A percentile compares a stretch with the other conserved stretches of the same genome.
phyloP scores from a whole-genome alignment of 1,139 yeast genomes.

The Yamadazyma pseudoaaseri region DNA sequence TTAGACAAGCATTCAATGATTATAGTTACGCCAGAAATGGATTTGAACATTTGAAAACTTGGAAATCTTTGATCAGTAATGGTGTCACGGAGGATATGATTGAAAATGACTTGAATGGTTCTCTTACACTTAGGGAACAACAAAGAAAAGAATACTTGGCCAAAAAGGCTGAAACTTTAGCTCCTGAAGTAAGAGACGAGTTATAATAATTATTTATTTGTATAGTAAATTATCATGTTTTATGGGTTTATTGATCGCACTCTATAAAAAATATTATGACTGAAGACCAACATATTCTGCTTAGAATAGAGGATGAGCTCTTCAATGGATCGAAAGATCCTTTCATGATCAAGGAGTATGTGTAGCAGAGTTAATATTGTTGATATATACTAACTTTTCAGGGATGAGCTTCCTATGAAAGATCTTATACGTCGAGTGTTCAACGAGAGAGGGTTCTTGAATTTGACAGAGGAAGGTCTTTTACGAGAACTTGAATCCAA shows the following conservation, averaged over 20 bases:
- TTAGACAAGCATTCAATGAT: slow-evolving; percentile 67
- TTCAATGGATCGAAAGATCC: slow-evolving; percentile 36
- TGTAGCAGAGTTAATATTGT: slow-evolving; percentile 6
- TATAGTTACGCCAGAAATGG: slow-evolving; percentile 71
- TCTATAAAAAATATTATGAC: slow-evolving; percentile 4
- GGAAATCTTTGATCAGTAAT: slow-evolving; percentile 66
- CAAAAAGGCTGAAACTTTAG: slow-evolving; percentile 11
- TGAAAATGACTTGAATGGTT: slow-evolving; percentile 38
- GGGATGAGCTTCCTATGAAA: slow-evolving; percentile 37
- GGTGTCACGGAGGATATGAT: slow-evolving; percentile 55
- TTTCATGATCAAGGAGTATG: slow-evolving; percentile 41
- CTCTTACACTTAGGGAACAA: slow-evolving; percentile 31
- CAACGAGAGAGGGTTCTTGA: slow-evolving; percentile 38
- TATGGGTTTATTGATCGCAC: background rate
- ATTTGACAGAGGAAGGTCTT: slow-evolving; percentile 58
- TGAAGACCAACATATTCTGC: slow-evolving; percentile 8
- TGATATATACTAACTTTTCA: slow-evolving; percentile 17
- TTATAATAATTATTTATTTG: slow-evolving; percentile 2
- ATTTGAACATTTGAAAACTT: slow-evolving; percentile 65
- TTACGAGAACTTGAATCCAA: slow-evolving; percentile 19
- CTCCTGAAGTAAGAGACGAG: slow-evolving; percentile 17
- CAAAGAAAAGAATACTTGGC: slow-evolving; percentile 26
- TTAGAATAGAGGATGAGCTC: slow-evolving; percentile 15
- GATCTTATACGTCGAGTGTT: slow-evolving; percentile 45
- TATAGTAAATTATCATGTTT: background rate